A percentile compares a stretch with the other conserved stretches of the same genome.
Conservation (phyloP, 2,329 filamentous ascomycete species). For the Epichloe festucae region DNA sequence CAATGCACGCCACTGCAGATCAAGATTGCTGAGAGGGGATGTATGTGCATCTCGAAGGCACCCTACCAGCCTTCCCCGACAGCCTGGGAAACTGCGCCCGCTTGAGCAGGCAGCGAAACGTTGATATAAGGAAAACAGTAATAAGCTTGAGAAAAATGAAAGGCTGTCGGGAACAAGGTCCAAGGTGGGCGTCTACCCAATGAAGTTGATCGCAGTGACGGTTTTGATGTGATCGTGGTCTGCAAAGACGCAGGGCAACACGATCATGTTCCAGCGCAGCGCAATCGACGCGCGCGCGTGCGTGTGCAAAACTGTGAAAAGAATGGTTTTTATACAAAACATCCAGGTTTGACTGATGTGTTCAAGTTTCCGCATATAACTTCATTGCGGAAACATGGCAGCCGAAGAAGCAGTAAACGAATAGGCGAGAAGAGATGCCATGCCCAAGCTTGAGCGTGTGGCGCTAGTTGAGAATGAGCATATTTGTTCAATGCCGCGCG, state of each 20-base stretch:
- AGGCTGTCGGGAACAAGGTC: neutral
- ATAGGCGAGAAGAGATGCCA: neutral
- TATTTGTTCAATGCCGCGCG: neutral
- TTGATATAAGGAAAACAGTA: neutral
- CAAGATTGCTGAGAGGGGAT: constrained; percentile 7
- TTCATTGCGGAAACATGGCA: neutral
- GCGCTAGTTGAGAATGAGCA: neutral
- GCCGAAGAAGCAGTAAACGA: neutral
- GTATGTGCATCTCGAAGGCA: constrained; percentile 13
- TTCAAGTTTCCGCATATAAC: constrained; percentile 7
- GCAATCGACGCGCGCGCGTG: constrained; percentile 17
- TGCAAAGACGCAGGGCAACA: constrained; percentile 6
- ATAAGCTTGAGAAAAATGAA: neutral
- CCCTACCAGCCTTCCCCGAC: constrained; percentile 3
- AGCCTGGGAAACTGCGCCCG: neutral
- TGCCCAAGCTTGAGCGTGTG: neutral
- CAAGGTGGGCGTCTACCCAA: constrained; percentile 9
- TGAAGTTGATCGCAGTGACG: constrained; percentile 4
- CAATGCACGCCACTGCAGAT: constrained; percentile 4
- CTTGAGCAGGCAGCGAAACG: neutral
- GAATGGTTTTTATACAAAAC: constrained; percentile 11
- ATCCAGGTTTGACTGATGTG: constrained; percentile 5
- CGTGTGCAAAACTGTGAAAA: constrained; percentile 8
- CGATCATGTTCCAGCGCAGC: constrained; percentile 9
- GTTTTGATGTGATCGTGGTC: constrained; percentile 3